These are phyloP conservation scores for Boletus rubroflammeus DNA, from an alignment of 768 basidiomycete species.

Conservation along the genomic window DNA sequence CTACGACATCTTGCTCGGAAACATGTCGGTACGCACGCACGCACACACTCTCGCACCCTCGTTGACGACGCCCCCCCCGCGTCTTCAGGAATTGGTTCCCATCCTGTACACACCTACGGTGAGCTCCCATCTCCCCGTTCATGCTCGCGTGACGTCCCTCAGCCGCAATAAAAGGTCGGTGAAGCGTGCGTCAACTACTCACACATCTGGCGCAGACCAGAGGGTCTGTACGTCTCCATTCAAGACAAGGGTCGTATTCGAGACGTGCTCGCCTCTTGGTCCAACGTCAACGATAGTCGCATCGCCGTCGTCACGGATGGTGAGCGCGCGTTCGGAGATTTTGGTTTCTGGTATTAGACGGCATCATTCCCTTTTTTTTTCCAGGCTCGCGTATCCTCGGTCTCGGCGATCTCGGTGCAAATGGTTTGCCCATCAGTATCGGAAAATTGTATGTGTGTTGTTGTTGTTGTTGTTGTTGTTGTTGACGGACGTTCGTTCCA, in stretches of 20 bases:
- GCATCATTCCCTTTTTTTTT: too few species aligned
- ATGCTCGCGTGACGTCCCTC: conserved; percentile 10
- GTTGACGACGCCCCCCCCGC: neutral
- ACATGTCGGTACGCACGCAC: conserved; percentile 48
- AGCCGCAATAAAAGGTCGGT: conserved; percentile 40
- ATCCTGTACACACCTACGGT: conserved; percentile 78
- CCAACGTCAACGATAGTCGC: conserved; percentile 41
- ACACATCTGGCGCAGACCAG: conserved; percentile 63
- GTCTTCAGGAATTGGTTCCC: conserved; percentile 50
- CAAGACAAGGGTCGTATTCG: conserved; percentile 63
- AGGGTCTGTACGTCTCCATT: conserved; percentile 60
- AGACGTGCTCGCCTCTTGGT: conserved; percentile 53
- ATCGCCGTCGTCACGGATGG: conserved; percentile 82
- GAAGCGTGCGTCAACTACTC: conserved; percentile 71
- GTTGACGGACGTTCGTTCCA: neutral
- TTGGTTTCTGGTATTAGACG: neutral
- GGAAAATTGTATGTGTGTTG: conserved; percentile 62
- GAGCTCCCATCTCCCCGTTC: neutral
- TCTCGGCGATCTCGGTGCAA: conserved; percentile 46
- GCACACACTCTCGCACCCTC: neutral
- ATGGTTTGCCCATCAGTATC: conserved; percentile 53
- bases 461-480: neutral
- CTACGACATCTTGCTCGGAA: conserved; percentile 57
- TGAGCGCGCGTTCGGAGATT: conserved; percentile 3
- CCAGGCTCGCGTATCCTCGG: conserved; percentile 69